Conservation (phyloP, 495 filamentous ascomycete genomes). For the Neurospora tetraspora region DNA sequence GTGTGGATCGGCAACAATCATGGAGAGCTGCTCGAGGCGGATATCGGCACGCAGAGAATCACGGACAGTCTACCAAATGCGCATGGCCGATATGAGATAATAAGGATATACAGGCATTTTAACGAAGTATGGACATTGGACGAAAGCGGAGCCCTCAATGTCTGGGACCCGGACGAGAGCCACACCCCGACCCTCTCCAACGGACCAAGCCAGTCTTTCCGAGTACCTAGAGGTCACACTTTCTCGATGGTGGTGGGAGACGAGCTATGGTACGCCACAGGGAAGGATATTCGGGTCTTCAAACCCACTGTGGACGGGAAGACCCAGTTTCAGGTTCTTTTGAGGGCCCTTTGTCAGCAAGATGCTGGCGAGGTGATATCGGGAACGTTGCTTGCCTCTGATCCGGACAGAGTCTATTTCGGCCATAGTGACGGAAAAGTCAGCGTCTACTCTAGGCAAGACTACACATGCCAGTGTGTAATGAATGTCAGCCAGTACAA, state of each 20-base stretch:
- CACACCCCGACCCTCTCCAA: slow-evolving; percentile 64
- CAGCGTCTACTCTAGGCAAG: slow-evolving; percentile 70
- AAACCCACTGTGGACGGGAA: slow-evolving; percentile 57
- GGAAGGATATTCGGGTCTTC: slow-evolving; percentile 81
- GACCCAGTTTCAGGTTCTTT: slow-evolving; percentile 58
- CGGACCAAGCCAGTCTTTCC: slow-evolving; percentile 51
- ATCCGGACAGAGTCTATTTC: slow-evolving; percentile 76
- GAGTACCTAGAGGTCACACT: slow-evolving; percentile 70
- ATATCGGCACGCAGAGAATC: slow-evolving; percentile 60
- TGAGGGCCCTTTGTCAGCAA: slow-evolving; percentile 55
- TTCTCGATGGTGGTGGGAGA: slow-evolving; percentile 77
- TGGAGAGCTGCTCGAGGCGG: slow-evolving; percentile 82
- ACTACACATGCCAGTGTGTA: slow-evolving; percentile 64
- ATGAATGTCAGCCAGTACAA: slow-evolving; percentile 89
- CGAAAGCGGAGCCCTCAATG: slow-evolving; percentile 74
- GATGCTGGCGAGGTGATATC: slow-evolving; percentile 79
- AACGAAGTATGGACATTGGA: slow-evolving; percentile 93
- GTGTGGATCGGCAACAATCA: slow-evolving; percentile 87
- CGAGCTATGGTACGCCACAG: slow-evolving; percentile 78
- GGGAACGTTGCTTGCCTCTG: slow-evolving; percentile 59
- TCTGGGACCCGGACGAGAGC: slow-evolving; percentile 74
- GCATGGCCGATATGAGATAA: slow-evolving; percentile 72
- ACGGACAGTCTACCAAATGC: slow-evolving; percentile 54
- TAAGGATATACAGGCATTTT: slow-evolving; percentile 76
- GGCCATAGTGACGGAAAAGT: slow-evolving; percentile 93